A percentile compares a stretch with the other conserved stretches of the same genome.
Evolutionary conservation across 768 basidiomycete genomes (phyloP).

Genomic region (Lentinula boryana): DNA sequence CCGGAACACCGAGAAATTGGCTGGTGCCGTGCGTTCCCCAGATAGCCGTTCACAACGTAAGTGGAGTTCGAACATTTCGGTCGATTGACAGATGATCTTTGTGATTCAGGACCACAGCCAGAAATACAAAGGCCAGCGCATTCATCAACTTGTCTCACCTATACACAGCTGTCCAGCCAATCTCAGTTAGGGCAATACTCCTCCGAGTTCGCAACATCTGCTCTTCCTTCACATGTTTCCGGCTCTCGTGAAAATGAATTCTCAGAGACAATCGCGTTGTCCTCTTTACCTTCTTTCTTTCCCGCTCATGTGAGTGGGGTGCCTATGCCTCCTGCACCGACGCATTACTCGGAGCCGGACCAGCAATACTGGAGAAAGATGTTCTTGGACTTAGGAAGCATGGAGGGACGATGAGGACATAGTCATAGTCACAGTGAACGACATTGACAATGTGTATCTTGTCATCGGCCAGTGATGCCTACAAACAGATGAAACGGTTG

Average conservation of each 20-base stretch:
- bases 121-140: constrained; percentile 1
- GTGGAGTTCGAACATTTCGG: constrained; percentile 7
- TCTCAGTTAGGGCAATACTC: not conserved
- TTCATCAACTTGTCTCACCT: not conserved
- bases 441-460: too few species aligned
- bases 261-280: not conserved
- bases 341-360: constrained; percentile 43
- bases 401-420: constrained; percentile 13
- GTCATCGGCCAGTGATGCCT: not conserved
- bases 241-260: not conserved
- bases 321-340: constrained; percentile 7
- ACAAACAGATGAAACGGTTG: too few species aligned
- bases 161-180: not conserved
- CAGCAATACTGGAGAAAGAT: constrained; percentile 69
- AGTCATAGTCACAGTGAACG: not conserved
- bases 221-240: not conserved
- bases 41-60: constrained; percentile 55
- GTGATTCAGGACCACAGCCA: constrained; percentile 2
- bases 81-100: not conserved
- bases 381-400: constrained; percentile 69
- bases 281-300: not conserved
- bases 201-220: not conserved
- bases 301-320: not conserved
- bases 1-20: constrained; percentile 37
- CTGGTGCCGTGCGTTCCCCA: constrained; percentile 31